A percentile compares a stretch with the other conserved stretches of the same genome.
Conservation (phyloP, 1,139 yeast genomes). For the Suhomyces panamericanus region DNA sequence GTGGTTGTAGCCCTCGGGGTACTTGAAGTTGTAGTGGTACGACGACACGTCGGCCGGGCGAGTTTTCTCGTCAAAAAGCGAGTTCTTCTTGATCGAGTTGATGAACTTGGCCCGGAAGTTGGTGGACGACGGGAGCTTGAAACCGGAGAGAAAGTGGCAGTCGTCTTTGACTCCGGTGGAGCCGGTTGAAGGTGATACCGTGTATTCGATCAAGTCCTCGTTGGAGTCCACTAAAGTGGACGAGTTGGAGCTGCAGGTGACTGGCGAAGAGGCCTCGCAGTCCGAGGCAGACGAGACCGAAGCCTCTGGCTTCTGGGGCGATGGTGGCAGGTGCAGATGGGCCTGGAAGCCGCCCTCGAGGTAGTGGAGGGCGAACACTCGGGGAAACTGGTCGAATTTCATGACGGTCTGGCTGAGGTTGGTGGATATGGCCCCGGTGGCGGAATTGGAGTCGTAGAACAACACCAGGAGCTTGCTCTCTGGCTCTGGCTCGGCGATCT, state of each 20-base stretch:
- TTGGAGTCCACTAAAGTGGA: conserved; percentile 3
- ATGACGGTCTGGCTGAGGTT: conserved; percentile 43
- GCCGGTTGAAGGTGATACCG: conserved; percentile 3
- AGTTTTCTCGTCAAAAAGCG: conserved; percentile 13
- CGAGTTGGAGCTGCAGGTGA: conserved; percentile 8
- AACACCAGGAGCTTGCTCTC: conserved; percentile 32
- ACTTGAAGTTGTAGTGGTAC: conserved; percentile 11
- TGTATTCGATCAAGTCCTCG: conserved; percentile 15
- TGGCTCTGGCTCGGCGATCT: conserved; percentile 5
- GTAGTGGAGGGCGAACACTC: conserved; percentile 30
- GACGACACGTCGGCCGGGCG: background rate
- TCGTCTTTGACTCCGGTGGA: background rate
- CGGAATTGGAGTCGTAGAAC: conserved; percentile 50
- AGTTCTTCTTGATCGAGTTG: conserved; percentile 24
- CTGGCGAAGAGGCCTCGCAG: conserved; percentile 8
- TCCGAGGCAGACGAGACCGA: background rate
- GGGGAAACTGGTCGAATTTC: conserved; percentile 34
- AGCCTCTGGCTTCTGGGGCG: conserved; percentile 4
- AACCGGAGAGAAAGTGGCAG: conserved; percentile 18
- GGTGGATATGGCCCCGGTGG: conserved; percentile 30
- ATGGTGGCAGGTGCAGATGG: conserved; percentile 2
- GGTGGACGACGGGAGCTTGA: conserved; percentile 26
- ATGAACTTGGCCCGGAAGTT: conserved; percentile 22
- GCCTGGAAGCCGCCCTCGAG: conserved; percentile 40
- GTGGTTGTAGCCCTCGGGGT: conserved; percentile 29